phyloP scores from a whole-genome alignment of 1,139 yeast genomes.

The Magnusiomyces sp. region DNA sequence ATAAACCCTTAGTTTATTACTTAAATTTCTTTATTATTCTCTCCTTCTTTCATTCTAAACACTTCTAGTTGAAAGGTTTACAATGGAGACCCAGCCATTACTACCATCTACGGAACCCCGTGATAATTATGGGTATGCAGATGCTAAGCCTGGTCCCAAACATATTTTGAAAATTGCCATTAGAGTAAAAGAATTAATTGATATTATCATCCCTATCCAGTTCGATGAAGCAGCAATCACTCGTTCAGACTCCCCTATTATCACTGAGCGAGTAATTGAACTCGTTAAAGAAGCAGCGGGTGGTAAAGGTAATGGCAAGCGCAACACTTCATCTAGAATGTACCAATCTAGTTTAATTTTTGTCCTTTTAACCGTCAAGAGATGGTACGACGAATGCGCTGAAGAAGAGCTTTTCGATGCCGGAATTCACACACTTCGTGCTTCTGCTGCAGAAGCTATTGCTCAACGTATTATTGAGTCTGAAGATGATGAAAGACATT shows the following conservation, averaged over 20 bases:
- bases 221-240: constrained; percentile 45
- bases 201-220: constrained; percentile 58
- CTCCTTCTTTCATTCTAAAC: no score
- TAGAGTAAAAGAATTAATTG: constrained; percentile 65
- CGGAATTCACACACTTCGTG: constrained; percentile 51
- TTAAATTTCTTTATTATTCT: no score
- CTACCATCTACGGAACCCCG: not conserved
- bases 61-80: not conserved
- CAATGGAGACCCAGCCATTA: constrained; percentile 1
- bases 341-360: constrained; percentile 64
- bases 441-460: constrained; percentile 60
- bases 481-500: constrained; percentile 49
- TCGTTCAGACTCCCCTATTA: constrained; percentile 51
- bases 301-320: constrained; percentile 56
- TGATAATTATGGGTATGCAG: not conserved
- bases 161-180: constrained; percentile 67
- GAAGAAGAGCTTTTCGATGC: constrained; percentile 59
- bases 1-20: not conserved
- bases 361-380: constrained; percentile 63
- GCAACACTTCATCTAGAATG: constrained; percentile 48
- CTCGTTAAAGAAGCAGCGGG: constrained; percentile 73
- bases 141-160: constrained; percentile 47
- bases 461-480: constrained; percentile 63
- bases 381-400: constrained; percentile 65
- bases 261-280: constrained; percentile 49